Evolutionary conservation across 805 yeast species (phyloP), one percentile per base, ranked within the genome.

Genomic region (Barnettozyma sp.): DNA sequence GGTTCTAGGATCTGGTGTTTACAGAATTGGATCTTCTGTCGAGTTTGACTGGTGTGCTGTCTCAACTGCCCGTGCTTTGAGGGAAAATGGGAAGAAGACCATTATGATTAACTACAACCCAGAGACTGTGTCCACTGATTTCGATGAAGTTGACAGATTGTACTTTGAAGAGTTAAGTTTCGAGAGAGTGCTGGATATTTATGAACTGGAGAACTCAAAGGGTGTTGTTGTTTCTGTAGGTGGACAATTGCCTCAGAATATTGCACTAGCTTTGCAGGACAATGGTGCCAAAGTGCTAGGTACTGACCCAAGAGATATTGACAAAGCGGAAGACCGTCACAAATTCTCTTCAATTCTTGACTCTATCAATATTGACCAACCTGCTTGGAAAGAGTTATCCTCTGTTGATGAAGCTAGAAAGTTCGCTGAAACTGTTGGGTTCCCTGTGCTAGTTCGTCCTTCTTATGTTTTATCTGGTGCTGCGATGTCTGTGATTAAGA

Each of bases 11-110:
- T 87, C 97, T n/a, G 97, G 98, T 69, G 98, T 92, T 34, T 90
- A 90, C 75, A 78, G 98, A 64, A 90, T 90, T 60, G 98, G 98
- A 41, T 88, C 97, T 2, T 87, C 97, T 22, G 98, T 90, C 37
- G 98, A 92, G 67, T 90, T 90, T 55, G 98, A 90, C 63, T 90
- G 98, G 98, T 90, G 98, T 72, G 98, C 97, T 38, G 98, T 90
- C 45, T 76, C 92, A 45, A 83, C 98, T 40, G 96, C 95, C 38
- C 79, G 97, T 59, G 87, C 97, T 29, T 76, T 90, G 52, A 78
- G 98, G 62, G 82, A 76, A 36, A 70, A 76, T 38, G 95, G 95
- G 45, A 80, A 78, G 60, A 84, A 80, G 64, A 90, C 98, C 22
- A 78, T 90, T 48, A 90, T 90, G 98, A 75, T 90, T 57, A 90